These are phyloP conservation scores for Phytophthora litchii DNA, from an alignment of 352 stramenopile species.

Conservation along the genomic window DNA sequence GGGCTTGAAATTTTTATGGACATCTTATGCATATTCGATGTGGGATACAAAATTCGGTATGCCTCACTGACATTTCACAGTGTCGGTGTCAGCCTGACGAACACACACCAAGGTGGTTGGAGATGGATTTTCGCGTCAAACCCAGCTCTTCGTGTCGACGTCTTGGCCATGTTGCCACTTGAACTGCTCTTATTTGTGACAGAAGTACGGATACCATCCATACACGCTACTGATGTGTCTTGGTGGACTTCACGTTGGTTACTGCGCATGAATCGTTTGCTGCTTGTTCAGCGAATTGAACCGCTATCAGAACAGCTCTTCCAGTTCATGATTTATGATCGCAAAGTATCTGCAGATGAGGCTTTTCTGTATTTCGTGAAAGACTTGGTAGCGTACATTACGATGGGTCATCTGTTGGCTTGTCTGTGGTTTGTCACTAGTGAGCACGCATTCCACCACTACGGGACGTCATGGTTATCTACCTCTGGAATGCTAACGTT, in stretches of 20 bases:
- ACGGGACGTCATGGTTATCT: slow-evolving; percentile 65
- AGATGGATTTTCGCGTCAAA: slow-evolving; percentile 29
- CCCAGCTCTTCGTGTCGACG: slow-evolving; percentile 45
- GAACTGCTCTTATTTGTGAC: slow-evolving; percentile 45
- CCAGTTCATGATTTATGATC: slow-evolving; percentile 66
- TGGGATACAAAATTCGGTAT: slow-evolving; percentile 49
- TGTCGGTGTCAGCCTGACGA: slow-evolving; percentile 14
- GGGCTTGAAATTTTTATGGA: slow-evolving; percentile 62
- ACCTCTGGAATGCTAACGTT: slow-evolving; percentile 59
- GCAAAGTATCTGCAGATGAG: slow-evolving; percentile 52
- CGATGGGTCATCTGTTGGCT: slow-evolving; percentile 69
- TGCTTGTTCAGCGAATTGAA: slow-evolving; percentile 46
- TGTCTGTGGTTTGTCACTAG: slow-evolving; percentile 65
- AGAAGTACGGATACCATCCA: slow-evolving; percentile 14
- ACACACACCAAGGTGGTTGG: slow-evolving; percentile 7
- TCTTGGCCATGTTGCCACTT: slow-evolving; percentile 54
- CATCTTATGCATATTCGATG: slow-evolving; percentile 47
- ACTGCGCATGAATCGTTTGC: slow-evolving; percentile 61
- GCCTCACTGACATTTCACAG: slow-evolving; percentile 31
- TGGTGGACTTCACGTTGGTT: slow-evolving; percentile 53
- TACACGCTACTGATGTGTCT: slow-evolving; percentile 4
- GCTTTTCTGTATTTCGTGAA: slow-evolving; percentile 51
- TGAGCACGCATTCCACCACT: slow-evolving; percentile 46
- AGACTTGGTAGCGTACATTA: slow-evolving; percentile 53
- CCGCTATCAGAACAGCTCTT: slow-evolving; percentile 54